These are phyloP conservation scores for Porcisia deanei DNA, from an alignment of 208 protist species.

Conservation along the genomic window DNA sequence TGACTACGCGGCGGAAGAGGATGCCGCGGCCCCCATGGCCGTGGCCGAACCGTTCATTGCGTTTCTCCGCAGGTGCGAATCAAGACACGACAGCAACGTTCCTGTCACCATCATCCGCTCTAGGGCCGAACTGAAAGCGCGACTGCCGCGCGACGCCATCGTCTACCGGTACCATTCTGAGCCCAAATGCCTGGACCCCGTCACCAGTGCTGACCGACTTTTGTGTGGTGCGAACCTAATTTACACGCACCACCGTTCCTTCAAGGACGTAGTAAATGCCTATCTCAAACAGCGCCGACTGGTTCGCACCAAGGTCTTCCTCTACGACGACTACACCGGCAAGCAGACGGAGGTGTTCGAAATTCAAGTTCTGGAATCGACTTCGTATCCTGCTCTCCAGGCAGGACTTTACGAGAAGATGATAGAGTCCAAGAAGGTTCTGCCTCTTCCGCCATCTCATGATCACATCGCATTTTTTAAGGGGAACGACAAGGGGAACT, in stretches of 20 bases:
- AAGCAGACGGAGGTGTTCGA: slow-evolving; percentile 19
- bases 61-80: slow-evolving; percentile 18
- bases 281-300: slow-evolving; percentile 29
- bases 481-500: slow-evolving; percentile 10
- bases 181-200: background rate
- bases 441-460: slow-evolving; percentile 19
- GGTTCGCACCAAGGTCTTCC: slow-evolving; percentile 28
- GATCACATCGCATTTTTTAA: slow-evolving; percentile 47
- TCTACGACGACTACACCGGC: slow-evolving; percentile 34
- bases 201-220: slow-evolving; percentile 16
- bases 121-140: slow-evolving; percentile 12
- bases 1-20: background rate
- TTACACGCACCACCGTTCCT: background rate
- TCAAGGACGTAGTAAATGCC: slow-evolving; percentile 6
- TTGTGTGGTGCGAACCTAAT: slow-evolving; percentile 35
- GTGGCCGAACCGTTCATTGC: slow-evolving; percentile 7
- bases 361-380: slow-evolving; percentile 25
- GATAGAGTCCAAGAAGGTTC: background rate
- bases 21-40: background rate
- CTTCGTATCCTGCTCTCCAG: slow-evolving; percentile 35
- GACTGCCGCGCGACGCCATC: slow-evolving; percentile 10
- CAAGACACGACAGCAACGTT: background rate
- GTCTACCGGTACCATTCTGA: slow-evolving; percentile 16
- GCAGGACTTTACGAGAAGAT: slow-evolving; percentile 23
- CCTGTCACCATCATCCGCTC: slow-evolving; percentile 23